Evolutionary conservation across 2,329 filamentous ascomycete species (phyloP).

Genomic region (Emmonsiellopsis sp.): DNA sequence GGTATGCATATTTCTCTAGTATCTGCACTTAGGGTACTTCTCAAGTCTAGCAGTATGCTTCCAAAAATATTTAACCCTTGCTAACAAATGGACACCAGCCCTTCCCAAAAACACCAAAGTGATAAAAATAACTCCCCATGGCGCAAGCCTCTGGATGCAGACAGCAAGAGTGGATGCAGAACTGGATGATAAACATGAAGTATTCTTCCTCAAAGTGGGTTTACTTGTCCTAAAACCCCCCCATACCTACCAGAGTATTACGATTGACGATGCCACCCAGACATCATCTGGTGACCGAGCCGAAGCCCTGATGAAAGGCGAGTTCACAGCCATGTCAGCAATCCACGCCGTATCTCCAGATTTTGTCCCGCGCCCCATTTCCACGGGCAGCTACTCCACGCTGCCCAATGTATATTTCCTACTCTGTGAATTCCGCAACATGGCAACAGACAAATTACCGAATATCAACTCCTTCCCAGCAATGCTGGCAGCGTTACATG

Average conservation of each 20-base stretch:
- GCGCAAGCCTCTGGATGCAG: neutral
- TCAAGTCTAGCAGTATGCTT: neutral
- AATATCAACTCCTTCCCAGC: conserved; percentile 18
- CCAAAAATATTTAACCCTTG: neutral
- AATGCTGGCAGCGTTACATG: conserved; percentile 22
- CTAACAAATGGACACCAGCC: neutral
- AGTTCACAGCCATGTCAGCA: conserved; percentile 33
- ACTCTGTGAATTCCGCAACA: conserved; percentile 33
- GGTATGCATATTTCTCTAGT: neutral
- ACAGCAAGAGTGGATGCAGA: neutral
- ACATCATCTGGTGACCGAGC: too few species aligned
- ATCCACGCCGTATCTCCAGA: conserved; percentile 28
- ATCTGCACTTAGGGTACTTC: neutral
- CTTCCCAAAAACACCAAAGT: neutral
- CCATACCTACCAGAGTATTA: too few species aligned
- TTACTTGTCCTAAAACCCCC: too few species aligned
- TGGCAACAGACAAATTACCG: conserved; percentile 22
- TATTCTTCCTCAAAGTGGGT: neutral
- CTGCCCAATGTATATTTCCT: conserved; percentile 33
- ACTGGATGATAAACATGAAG: neutral
- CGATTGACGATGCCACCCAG: too few species aligned
- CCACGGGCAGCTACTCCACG: conserved; percentile 28
- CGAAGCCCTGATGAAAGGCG: conserved; percentile 24
- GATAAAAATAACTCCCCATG: neutral
- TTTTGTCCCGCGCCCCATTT: conserved; percentile 35